Conservation (phyloP, 345 rosid genomes). For the Mallotus nudiflorus region DNA sequence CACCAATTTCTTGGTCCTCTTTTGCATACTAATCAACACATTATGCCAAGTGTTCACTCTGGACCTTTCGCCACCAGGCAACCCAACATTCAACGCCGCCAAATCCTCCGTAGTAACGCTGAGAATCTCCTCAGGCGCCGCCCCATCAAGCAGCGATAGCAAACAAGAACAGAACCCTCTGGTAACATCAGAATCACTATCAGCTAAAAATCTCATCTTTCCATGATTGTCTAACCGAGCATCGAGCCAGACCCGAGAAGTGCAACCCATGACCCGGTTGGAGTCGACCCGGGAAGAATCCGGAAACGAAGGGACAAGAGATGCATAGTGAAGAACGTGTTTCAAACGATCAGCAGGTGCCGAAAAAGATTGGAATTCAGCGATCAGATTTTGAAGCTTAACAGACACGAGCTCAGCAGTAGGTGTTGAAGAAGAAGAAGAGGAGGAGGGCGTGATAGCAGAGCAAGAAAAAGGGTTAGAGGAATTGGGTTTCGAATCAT, state of each 20-base stretch:
- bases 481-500: conserved; percentile 9
- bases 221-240: conserved; percentile 56
- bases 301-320: conserved; percentile 53
- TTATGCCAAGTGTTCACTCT: conserved; percentile 95
- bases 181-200: conserved; percentile 83
- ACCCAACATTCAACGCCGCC: conserved; percentile 63
- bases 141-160: conserved; percentile 61
- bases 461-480: conserved; percentile 47
- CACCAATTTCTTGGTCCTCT: conserved; percentile 66
- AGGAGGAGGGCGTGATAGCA: conserved; percentile 49
- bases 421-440: conserved; percentile 48
- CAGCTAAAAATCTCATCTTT: conserved; percentile 74
- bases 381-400: conserved; percentile 49
- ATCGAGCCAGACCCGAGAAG: conserved; percentile 86
- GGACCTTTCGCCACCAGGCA: conserved; percentile 60
- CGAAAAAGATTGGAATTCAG: conserved; percentile 64
- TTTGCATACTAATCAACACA: conserved; percentile 85
- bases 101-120: conserved; percentile 68
- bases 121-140: conserved; percentile 75
- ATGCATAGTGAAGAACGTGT: conserved; percentile 66
- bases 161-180: conserved; percentile 83
- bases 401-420: conserved; percentile 45
- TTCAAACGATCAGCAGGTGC: conserved; percentile 67
- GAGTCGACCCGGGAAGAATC: conserved; percentile 58
- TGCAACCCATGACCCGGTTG: conserved; percentile 97